Conservation (phyloP, 352 stramenopile genomes). For the Phytopythium helicoides region DNA sequence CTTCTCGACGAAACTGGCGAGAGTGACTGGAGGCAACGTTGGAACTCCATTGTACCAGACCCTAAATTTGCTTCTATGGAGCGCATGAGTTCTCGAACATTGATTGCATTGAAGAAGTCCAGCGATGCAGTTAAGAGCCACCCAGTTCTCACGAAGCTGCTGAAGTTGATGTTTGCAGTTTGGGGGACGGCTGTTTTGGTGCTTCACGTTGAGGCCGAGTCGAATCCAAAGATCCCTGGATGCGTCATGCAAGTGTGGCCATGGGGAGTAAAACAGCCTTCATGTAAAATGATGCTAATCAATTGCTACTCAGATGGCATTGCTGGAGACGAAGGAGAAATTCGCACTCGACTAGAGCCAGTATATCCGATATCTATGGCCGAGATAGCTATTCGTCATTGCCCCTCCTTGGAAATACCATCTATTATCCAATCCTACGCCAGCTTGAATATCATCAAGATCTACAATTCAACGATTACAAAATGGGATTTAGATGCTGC, state of each 20-base stretch:
- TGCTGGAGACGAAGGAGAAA: constrained; percentile 8
- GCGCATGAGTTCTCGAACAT: background rate
- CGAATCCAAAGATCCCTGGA: background rate
- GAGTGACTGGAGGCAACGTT: background rate
- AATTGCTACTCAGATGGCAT: constrained; percentile 14
- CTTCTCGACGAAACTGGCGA: background rate
- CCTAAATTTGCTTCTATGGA: background rate
- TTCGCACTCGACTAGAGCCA: constrained; percentile 10
- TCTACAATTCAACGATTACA: constrained; percentile 1
- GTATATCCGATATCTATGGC: constrained; percentile 20
- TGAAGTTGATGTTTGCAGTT: constrained; percentile 11
- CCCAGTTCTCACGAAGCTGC: constrained; percentile 5
- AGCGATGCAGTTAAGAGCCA: background rate
- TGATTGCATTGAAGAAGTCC: background rate
- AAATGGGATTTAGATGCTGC: background rate
- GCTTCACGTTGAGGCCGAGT: constrained; percentile 17
- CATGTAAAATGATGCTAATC: constrained; percentile 25
- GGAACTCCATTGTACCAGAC: background rate
- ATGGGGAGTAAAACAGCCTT: constrained; percentile 17
- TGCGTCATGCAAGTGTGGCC: constrained; percentile 28
- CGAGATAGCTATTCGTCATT: constrained; percentile 39
- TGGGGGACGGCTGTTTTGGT: constrained; percentile 18
- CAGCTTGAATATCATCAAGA: background rate
- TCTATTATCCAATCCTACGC: background rate
- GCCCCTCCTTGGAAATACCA: constrained; percentile 4